phyloP scores from a whole-genome alignment of 306 rosid genomes.

The Canavalia ensiformis region DNA sequence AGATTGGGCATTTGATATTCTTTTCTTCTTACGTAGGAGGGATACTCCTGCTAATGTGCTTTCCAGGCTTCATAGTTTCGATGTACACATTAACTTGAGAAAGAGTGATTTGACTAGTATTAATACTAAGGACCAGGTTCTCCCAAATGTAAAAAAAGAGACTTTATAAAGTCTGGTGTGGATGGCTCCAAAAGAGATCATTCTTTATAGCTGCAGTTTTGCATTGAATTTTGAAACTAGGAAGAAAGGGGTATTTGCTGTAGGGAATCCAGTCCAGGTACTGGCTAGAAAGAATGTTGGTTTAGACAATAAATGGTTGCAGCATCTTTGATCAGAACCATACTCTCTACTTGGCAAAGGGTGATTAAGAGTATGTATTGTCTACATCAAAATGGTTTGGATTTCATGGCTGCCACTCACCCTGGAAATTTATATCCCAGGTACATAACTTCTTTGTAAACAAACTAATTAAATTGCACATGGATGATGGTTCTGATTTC shows the following conservation, averaged over 20 bases:
- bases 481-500: neutral
- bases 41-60: neutral
- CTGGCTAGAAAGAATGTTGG: neutral
- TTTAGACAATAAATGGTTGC: neutral
- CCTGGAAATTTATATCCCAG: neutral
- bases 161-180: neutral
- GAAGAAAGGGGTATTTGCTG: neutral
- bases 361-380: neutral
- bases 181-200: neutral
- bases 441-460: neutral
- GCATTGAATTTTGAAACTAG: neutral
- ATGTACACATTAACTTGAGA: neutral
- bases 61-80: neutral
- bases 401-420: neutral
- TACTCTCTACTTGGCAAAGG: neutral
- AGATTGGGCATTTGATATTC: neutral
- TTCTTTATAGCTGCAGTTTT: neutral
- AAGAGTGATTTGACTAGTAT: neutral
- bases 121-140: neutral
- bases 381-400: slow-evolving; percentile 1
- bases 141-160: neutral
- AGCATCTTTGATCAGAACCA: neutral
- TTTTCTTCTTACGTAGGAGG: neutral
- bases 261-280: neutral
- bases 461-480: neutral